A percentile compares a stretch with the other conserved stretches of the same genome.
Evolutionary conservation across 2,329 filamentous ascomycete genomes (phyloP).

Genomic region (Aureobasidium sp.): DNA sequence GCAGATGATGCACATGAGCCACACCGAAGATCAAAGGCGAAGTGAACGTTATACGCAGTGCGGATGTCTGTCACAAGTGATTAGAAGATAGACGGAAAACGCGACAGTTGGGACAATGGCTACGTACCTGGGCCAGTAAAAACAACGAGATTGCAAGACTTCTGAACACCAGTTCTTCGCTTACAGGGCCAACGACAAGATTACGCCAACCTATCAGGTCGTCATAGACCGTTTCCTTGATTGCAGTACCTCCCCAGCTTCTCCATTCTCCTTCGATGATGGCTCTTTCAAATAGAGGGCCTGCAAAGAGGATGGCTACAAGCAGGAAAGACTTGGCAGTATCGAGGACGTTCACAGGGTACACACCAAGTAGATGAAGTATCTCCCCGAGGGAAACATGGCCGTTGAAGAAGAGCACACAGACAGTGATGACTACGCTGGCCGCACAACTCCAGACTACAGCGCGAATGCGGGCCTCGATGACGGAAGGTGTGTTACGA

Average conservation of each 20-base stretch:
- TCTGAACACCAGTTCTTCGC: constrained; percentile 91
- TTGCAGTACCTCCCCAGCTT: constrained; percentile 51
- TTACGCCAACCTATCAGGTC: constrained; percentile 85
- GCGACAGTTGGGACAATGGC: neutral
- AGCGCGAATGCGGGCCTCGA: constrained; percentile 74
- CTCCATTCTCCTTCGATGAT: constrained; percentile 65
- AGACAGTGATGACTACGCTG: constrained; percentile 60
- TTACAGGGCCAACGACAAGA: constrained; percentile 74
- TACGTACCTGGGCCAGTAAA: constrained; percentile 56
- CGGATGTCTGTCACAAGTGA: constrained; percentile 20
- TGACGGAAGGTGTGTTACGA: constrained; percentile 82
- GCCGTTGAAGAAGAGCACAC: constrained; percentile 45
- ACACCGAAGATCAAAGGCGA: constrained; percentile 87
- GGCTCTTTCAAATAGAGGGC: constrained; percentile 73
- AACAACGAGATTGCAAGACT: constrained; percentile 78
- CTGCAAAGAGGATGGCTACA: constrained; percentile 72
- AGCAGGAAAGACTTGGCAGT: constrained; percentile 59
- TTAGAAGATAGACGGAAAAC: neutral
- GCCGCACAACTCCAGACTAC: constrained; percentile 68
- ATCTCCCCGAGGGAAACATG: constrained; percentile 43
- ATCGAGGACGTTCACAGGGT: constrained; percentile 64
- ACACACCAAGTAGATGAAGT: constrained; percentile 69
- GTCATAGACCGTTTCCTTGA: constrained; percentile 54
- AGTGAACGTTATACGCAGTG: constrained; percentile 60
- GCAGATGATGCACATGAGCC: constrained; percentile 91